Evolutionary conservation across 176 grass and related monocot species (phyloP).

Genomic region (Oryza australiensis): DNA sequence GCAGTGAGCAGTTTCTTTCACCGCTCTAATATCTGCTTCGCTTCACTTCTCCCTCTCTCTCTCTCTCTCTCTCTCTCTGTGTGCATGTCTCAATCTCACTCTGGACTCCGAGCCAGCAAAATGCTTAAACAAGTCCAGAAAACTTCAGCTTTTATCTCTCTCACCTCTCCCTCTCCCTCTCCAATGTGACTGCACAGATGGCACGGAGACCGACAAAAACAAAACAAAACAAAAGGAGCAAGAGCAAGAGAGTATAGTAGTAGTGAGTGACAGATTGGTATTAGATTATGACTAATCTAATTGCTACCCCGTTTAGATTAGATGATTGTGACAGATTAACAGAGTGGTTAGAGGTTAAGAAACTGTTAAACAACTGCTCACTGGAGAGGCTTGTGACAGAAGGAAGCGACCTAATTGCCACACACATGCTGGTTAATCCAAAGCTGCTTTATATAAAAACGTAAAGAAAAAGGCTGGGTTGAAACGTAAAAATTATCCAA

Average conservation of each 20-base stretch:
- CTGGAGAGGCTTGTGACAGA: not conserved
- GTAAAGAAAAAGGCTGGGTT: not conserved
- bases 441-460: not conserved
- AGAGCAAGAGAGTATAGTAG: not conserved
- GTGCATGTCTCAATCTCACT: slow-evolving; percentile 12
- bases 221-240: slow-evolving; percentile 15
- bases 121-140: slow-evolving; percentile 11
- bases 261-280: not conserved
- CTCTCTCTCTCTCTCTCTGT: not conserved
- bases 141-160: slow-evolving; percentile 12
- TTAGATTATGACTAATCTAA: slow-evolving; percentile 41
- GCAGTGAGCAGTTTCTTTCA: slow-evolving; percentile 6
- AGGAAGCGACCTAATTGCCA: slow-evolving; percentile 6
- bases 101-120: not conserved
- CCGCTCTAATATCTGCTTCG: not conserved
- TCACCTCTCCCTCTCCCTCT: not conserved
- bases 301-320: not conserved
- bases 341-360: slow-evolving; percentile 12
- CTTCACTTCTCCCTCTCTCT: not conserved
- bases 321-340: not conserved
- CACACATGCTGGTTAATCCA: not conserved
- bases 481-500: not conserved
- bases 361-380: not conserved
- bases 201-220: slow-evolving; percentile 36
- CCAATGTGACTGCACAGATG: slow-evolving; percentile 33